These are phyloP conservation scores for Blastomyces silverae DNA, from an alignment of 2,329 filamentous ascomycete genomes.

Conservation along the genomic window DNA sequence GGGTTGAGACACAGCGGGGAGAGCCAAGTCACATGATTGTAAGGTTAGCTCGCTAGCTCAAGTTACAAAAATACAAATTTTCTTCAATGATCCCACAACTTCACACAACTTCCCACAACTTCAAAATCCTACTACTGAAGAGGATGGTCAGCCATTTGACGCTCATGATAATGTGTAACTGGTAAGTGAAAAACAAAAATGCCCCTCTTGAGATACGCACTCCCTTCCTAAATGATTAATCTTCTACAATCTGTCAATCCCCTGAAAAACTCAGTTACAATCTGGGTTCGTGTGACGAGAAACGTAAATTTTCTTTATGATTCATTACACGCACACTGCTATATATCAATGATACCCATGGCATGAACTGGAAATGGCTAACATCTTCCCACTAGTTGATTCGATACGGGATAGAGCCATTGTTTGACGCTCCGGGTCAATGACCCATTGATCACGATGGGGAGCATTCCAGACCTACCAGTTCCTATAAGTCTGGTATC, in stretches of 20 bases:
- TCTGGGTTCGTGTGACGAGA: slow-evolving; percentile 29
- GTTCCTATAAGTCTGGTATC: slow-evolving; percentile 76
- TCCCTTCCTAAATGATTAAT: slow-evolving; percentile 53
- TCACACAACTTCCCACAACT: too few species aligned
- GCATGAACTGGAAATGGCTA: background rate
- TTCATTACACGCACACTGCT: slow-evolving; percentile 28
- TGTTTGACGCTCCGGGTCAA: slow-evolving; percentile 17
- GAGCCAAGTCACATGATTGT: background rate
- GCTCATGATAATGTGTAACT: slow-evolving; percentile 18
- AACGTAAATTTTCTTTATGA: slow-evolving; percentile 31
- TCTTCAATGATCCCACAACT: background rate
- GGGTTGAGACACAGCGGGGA: too few species aligned
- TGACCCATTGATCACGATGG: slow-evolving; percentile 29
- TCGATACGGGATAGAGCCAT: background rate
- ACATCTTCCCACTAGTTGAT: slow-evolving; percentile 2
- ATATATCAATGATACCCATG: slow-evolving; percentile 13
- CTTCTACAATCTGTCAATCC: slow-evolving; percentile 72
- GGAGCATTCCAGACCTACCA: slow-evolving; percentile 43
- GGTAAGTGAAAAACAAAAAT: slow-evolving; percentile 26
- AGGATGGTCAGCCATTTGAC: slow-evolving; percentile 9
- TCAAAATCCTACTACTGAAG: slow-evolving; percentile 9
- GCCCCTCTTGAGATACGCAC: background rate
- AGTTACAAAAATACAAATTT: background rate
- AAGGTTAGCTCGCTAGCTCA: background rate
- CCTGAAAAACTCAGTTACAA: slow-evolving; percentile 50